Conservation (phyloP, 768 basidiomycete genomes). For the Trametes cinnabarina region DNA sequence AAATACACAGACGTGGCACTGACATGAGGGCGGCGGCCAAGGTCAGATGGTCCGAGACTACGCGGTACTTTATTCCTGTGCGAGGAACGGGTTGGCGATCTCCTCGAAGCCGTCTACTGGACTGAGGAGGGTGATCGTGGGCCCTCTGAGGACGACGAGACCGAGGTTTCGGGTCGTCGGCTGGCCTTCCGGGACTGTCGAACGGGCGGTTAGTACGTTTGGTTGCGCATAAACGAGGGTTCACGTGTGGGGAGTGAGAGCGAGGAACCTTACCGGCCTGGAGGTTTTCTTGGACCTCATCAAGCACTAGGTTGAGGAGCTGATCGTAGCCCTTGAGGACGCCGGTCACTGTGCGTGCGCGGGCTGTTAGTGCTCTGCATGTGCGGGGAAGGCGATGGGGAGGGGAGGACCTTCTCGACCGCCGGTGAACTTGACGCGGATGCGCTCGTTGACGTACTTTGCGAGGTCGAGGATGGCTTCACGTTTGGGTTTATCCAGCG, state of each 20-base stretch:
- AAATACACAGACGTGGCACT: neutral
- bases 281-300: constrained; percentile 87
- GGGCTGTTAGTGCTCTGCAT: constrained; percentile 6
- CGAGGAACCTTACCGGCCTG: constrained; percentile 41
- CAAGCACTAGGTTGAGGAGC: constrained; percentile 92
- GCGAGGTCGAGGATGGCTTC: constrained; percentile 95
- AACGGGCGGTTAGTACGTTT: constrained; percentile 6
- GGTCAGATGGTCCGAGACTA: neutral
- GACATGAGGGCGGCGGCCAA: neutral
- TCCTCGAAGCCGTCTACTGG: constrained; percentile 95
- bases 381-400: neutral
- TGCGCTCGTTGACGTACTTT: constrained; percentile 89
- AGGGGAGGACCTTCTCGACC: constrained; percentile 84
- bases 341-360: constrained; percentile 74
- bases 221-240: constrained; percentile 39
- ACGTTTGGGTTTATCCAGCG: constrained; percentile 76
- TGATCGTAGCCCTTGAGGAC: constrained; percentile 96
- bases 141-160: constrained; percentile 87
- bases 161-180: constrained; percentile 68
- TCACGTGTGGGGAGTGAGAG: constrained; percentile 8
- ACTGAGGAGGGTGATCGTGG: constrained; percentile 90
- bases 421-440: constrained; percentile 97
- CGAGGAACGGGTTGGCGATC: constrained; percentile 85
- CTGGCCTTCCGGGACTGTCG: constrained; percentile 54
- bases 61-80: constrained; percentile 49